A percentile compares a stretch with the other conserved stretches of the same genome.
Conservation (phyloP, 495 filamentous ascomycete species). For the Hyaloscypha variabilis region DNA sequence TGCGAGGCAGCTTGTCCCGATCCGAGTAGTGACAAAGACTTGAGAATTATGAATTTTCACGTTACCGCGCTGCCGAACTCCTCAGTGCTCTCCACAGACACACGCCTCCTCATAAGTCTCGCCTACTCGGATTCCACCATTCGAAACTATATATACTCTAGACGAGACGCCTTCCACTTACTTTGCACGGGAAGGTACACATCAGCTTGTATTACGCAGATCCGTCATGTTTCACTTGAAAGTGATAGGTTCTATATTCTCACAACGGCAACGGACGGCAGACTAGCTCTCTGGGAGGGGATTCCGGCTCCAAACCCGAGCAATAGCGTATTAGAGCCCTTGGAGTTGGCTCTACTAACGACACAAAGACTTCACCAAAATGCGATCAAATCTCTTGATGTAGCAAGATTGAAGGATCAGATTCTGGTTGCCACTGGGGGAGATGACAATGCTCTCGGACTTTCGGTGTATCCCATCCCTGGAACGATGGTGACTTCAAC, state of each 20-base stretch:
- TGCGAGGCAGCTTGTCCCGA: slow-evolving; percentile 65
- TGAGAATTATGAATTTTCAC: slow-evolving; percentile 79
- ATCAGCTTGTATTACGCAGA: slow-evolving; percentile 79
- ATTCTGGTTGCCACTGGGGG: slow-evolving; percentile 73
- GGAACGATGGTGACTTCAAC: neutral
- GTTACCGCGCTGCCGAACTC: slow-evolving; percentile 37
- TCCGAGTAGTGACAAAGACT: slow-evolving; percentile 62
- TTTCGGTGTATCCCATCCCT: slow-evolving; percentile 40
- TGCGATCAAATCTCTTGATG: slow-evolving; percentile 64
- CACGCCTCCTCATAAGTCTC: slow-evolving; percentile 62
- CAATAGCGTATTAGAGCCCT: slow-evolving; percentile 3
- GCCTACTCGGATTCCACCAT: slow-evolving; percentile 80
- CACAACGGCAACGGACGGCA: slow-evolving; percentile 49
- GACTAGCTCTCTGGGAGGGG: slow-evolving; percentile 41
- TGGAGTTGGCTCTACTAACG: slow-evolving; percentile 29
- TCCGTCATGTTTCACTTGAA: slow-evolving; percentile 37
- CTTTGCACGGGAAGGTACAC: slow-evolving; percentile 66
- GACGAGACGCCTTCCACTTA: slow-evolving; percentile 51
- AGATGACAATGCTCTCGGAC: slow-evolving; percentile 77
- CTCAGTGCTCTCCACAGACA: slow-evolving; percentile 16
- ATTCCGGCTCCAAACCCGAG: neutral
- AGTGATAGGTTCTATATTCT: slow-evolving; percentile 45
- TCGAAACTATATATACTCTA: slow-evolving; percentile 64
- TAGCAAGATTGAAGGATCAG: slow-evolving; percentile 8
- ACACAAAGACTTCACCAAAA: slow-evolving; percentile 66